Evolutionary conservation across 352 stramenopile genomes (phyloP), one percentile per base, ranked within the genome.

Genomic region (Lagenidium sp.): DNA sequence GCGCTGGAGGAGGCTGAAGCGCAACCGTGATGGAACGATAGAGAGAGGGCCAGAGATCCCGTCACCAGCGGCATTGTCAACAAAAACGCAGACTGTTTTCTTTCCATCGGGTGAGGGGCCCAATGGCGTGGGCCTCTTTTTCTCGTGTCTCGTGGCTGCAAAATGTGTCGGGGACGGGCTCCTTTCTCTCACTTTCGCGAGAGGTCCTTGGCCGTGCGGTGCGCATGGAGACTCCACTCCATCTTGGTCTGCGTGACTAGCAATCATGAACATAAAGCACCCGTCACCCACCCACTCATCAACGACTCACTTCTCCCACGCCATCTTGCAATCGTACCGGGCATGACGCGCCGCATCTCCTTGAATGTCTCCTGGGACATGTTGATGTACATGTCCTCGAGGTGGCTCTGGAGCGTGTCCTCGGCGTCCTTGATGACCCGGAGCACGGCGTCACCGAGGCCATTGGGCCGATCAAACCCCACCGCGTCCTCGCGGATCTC

Each of bases 361-460:
- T 95, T 95, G 55, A 96, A 95, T 6, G 88, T 96, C 52, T 96
- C 82, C 44, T 96, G 75, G 23, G 84, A 95, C 87, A 98, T 97
- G 55, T 94, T 96, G 49, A 87, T 90, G 65, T 96, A 96, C 82
- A 98, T 96, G 48, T 97, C 87, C 55, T 93, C 86, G 13, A 97
- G 64, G 23, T 90, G 82, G 44, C 55, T 81, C 47, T 97, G 85
- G 42, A 98, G 44, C 24, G 82, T 59, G 53, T 95, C 78, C 48
- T 96, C 83, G 4, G 78, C 63, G 29, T 77, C 62, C 47, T 87
- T 82, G 61, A 95, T 85, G 20, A 79, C 58, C n/a, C 64, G 47
- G 22, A 89, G 45, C 23, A 95, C 47, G 23, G 80, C 73, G 18
- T 86, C 69, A 39, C 66, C 78, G 19, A 94, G 45, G 6, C 57